These are phyloP conservation scores for Pichia phayaonensis DNA, from an alignment of 805 yeast genomes.

Conservation along the genomic window DNA sequence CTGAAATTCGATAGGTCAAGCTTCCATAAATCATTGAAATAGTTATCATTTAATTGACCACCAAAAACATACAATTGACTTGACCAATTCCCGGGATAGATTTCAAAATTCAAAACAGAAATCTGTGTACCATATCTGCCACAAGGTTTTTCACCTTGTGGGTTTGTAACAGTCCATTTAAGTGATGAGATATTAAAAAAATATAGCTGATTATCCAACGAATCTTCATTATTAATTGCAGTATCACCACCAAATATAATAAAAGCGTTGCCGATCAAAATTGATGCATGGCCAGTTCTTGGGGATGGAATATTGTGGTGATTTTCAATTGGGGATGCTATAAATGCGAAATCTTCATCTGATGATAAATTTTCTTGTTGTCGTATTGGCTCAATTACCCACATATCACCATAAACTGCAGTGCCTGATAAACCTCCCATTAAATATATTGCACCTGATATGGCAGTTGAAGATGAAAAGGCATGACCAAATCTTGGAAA, in stretches of 20 bases:
- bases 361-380: constrained; percentile 34
- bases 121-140: constrained; percentile 95
- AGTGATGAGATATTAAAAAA: constrained; percentile 72
- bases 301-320: constrained; percentile 85
- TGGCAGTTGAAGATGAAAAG: constrained; percentile 67
- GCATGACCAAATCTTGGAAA: constrained; percentile 95
- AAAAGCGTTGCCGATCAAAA: constrained; percentile 89
- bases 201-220: constrained; percentile 84
- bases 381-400: constrained; percentile 63
- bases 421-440: constrained; percentile 96
- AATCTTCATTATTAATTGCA: constrained; percentile 59
- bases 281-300: constrained; percentile 91
- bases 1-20: constrained; percentile 85
- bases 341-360: constrained; percentile 29
- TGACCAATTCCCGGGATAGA: constrained; percentile 31
- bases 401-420: constrained; percentile 89
- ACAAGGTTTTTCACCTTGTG: constrained; percentile 67
- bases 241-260: constrained; percentile 97
- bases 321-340: constrained; percentile 54
- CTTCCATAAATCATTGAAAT: constrained; percentile 74
- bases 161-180: constrained; percentile 74
- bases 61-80: constrained; percentile 77
- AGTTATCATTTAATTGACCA: constrained; percentile 80
- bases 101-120: constrained; percentile 59
- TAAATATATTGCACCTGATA: constrained; percentile 71